These are phyloP conservation scores for Odontarrhena argentea DNA, from an alignment of 345 rosid species.

Conservation along the genomic window DNA sequence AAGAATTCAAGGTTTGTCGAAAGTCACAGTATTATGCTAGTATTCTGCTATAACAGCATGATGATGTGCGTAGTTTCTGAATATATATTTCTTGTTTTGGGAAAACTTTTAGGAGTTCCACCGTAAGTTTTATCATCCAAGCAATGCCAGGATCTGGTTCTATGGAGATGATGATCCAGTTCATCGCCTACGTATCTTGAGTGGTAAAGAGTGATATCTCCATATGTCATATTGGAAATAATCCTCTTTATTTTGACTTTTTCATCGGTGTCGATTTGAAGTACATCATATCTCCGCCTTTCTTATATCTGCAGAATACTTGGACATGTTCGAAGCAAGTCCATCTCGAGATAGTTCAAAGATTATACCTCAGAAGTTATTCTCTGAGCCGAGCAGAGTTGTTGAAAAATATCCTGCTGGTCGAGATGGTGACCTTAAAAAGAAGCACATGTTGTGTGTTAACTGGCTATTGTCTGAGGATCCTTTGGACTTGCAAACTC, in stretches of 20 bases:
- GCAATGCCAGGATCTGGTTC: conserved; percentile 97
- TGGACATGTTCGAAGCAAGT: conserved; percentile 73
- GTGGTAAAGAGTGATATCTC: conserved; percentile 56
- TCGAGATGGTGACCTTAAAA: conserved; percentile 73
- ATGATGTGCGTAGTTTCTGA: conserved; percentile 13
- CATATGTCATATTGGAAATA: neutral
- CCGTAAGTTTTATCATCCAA: conserved; percentile 84
- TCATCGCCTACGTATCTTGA: conserved; percentile 78
- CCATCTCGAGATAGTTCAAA: conserved; percentile 66
- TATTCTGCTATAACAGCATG: conserved; percentile 1
- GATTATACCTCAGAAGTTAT: conserved; percentile 61
- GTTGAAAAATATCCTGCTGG: conserved; percentile 88
- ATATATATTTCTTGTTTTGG: conserved; percentile 13
- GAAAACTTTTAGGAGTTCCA: conserved; percentile 76
- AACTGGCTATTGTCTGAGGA: conserved; percentile 90
- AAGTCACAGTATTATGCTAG: conserved; percentile 19
- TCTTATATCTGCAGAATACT: conserved; percentile 62
- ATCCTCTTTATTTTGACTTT: conserved; percentile 12
- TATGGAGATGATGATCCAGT: conserved; percentile 91
- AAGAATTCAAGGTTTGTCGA: conserved; percentile 70
- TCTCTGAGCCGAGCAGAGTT: conserved; percentile 71
- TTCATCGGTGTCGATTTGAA: neutral
- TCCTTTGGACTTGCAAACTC: conserved; percentile 87
- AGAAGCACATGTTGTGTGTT: conserved; percentile 94
- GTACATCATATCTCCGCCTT: conserved; percentile 26